phyloP scores from a whole-genome alignment of 2,329 filamentous ascomycete genomes.

The Mollisiaceae sp. region DNA sequence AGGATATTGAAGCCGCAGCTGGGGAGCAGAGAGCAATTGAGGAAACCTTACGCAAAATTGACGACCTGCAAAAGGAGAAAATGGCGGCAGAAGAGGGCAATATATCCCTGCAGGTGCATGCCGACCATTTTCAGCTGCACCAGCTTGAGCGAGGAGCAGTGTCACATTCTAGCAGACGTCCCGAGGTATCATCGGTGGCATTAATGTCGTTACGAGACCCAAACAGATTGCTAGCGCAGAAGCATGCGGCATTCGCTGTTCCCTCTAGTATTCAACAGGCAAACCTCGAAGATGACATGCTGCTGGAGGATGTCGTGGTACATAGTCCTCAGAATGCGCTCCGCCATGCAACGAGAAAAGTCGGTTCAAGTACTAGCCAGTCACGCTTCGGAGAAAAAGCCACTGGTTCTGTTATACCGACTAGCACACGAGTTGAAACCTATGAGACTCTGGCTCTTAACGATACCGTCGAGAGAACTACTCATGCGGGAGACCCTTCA shows the following conservation, averaged over 20 bases:
- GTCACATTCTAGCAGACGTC: neutral
- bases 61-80: slow-evolving; percentile 10
- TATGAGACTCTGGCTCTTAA: neutral
- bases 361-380: neutral
- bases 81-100: slow-evolving; percentile 1
- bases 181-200: neutral
- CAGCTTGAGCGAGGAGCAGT: neutral
- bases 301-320: neutral
- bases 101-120: neutral
- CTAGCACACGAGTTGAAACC: too few species aligned
- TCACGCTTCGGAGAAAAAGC: neutral
- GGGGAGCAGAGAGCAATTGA: slow-evolving; percentile 16
- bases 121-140: neutral
- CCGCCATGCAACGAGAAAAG: neutral
- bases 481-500: neutral
- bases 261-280: neutral
- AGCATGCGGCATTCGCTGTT: neutral
- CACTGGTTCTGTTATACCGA: neutral
- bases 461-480: neutral
- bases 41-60: slow-evolving; percentile 8
- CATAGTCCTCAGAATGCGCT: slow-evolving; percentile 1
- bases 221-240: neutral
- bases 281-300: neutral
- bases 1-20: neutral
- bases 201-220: neutral